phyloP scores from a whole-genome alignment of 2,329 filamentous ascomycete species.

The Metarhizium guizhouense region DNA sequence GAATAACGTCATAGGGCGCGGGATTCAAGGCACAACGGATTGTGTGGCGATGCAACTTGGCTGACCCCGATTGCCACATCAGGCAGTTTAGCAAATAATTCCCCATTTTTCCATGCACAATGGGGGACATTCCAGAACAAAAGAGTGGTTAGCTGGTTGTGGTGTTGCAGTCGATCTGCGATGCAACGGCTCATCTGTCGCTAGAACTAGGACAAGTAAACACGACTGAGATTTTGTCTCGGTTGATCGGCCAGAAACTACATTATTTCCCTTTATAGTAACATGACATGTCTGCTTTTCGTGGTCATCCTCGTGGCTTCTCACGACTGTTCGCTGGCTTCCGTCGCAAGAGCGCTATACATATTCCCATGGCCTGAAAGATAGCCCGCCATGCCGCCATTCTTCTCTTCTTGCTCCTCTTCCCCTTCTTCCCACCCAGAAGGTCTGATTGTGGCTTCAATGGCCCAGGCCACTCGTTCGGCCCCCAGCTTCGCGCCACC shows the following conservation, averaged over 20 bases:
- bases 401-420: background rate
- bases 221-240: too few relatives aligned
- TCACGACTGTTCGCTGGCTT: background rate
- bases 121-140: too few relatives aligned
- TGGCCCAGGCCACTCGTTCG: slow-evolving; percentile 63
- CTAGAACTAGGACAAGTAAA: too few relatives aligned
- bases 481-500: slow-evolving; percentile 65
- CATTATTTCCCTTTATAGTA: too few relatives aligned
- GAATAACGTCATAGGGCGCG: background rate
- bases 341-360: slow-evolving; percentile 20
- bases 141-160: too few relatives aligned
- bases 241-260: too few relatives aligned
- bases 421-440: slow-evolving; percentile 7
- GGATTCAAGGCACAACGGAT: background rate
- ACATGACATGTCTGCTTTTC: too few relatives aligned
- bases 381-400: slow-evolving; percentile 16
- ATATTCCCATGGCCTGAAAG: slow-evolving; percentile 27
- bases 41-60: background rate
- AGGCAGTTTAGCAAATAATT: too few relatives aligned
- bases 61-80: too few relatives aligned
- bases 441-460: slow-evolving; percentile 43
- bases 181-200: too few relatives aligned
- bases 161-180: too few relatives aligned
- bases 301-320: background rate
- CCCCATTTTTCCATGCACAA: too few relatives aligned